Evolutionary conservation across 768 basidiomycete species (phyloP).

Genomic region (Rubroboletus pulcherrimus): DNA sequence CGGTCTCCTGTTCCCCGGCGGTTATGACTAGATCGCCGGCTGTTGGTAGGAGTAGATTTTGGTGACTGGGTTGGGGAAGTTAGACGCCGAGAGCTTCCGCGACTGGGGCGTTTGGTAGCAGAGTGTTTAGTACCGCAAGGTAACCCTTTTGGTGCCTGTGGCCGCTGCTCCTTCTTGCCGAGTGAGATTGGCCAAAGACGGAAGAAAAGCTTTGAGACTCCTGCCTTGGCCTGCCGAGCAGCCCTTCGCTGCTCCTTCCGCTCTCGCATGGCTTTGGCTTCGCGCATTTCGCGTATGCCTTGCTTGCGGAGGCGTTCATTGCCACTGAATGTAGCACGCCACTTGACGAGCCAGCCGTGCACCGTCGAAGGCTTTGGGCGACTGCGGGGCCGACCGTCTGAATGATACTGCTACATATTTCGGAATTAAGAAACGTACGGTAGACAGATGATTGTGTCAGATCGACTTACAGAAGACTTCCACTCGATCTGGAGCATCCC

Average conservation of each 20-base stretch:
- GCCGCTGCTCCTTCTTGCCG: slow-evolving; percentile 14
- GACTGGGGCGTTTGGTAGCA: slow-evolving; percentile 10
- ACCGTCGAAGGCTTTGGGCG: slow-evolving; percentile 53
- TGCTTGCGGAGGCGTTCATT: slow-evolving; percentile 58
- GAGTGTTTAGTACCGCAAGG: slow-evolving; percentile 8
- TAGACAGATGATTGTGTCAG: background rate
- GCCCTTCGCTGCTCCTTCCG: slow-evolving; percentile 26
- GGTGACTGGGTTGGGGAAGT: slow-evolving; percentile 16
- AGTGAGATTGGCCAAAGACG: slow-evolving; percentile 29
- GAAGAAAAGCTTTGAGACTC: slow-evolving; percentile 11
- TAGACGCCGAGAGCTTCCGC: slow-evolving; percentile 7
- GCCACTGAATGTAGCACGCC: slow-evolving; percentile 66
- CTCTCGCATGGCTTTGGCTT: slow-evolving; percentile 40
- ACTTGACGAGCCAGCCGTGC: slow-evolving; percentile 79
- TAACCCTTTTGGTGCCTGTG: slow-evolving; percentile 7
- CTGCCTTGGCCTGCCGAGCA: slow-evolving; percentile 17
- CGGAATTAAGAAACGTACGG: background rate
- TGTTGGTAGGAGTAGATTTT: slow-evolving; percentile 10
- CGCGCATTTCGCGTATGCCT: slow-evolving; percentile 71
- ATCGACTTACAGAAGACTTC: slow-evolving; percentile 31
- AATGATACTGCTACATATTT: slow-evolving; percentile 31
- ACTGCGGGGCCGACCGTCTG: slow-evolving; percentile 40
- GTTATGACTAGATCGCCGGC: slow-evolving; percentile 20
- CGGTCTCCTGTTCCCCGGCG: slow-evolving; percentile 5
- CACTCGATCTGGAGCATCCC: slow-evolving; percentile 32